Percentiles rank a stretch among this genome's conserved stretches.
These are phyloP conservation scores for Hypoxylon sp. DNA, from an alignment of 2,329 filamentous ascomycete genomes.

Conservation along the genomic window DNA sequence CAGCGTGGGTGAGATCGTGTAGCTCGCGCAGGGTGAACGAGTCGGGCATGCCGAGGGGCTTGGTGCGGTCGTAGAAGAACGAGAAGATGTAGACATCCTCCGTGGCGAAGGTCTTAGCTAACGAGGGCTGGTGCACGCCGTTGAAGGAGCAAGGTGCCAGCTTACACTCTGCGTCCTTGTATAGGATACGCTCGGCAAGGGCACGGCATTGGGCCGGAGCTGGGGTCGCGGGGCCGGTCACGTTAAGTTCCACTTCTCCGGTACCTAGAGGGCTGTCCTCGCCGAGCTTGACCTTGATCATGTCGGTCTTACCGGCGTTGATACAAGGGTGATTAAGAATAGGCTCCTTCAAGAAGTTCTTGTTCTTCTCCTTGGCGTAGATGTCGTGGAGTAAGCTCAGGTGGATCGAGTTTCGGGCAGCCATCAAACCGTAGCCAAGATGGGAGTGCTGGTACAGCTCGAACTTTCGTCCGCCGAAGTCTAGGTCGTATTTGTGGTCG, in stretches of 20 bases:
- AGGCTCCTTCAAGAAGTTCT: conserved; percentile 55
- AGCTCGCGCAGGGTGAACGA: conserved; percentile 94
- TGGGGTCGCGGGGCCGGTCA: conserved; percentile 83
- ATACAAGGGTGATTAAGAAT: conserved; percentile 72
- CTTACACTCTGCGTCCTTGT: conserved; percentile 85
- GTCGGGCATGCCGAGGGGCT: conserved; percentile 97
- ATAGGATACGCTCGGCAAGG: conserved; percentile 89
- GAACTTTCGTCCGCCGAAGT: conserved; percentile 91
- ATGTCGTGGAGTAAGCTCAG: conserved; percentile 79
- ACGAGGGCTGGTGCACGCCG: conserved; percentile 91
- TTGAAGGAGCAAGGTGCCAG: conserved; percentile 98
- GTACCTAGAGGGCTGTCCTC: conserved; percentile 75
- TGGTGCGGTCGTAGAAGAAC: conserved; percentile 97
- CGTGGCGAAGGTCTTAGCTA: conserved; percentile 89
- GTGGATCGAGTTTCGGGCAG: conserved; percentile 89
- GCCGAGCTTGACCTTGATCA: conserved; percentile 79
- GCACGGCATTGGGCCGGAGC: conserved; percentile 89
- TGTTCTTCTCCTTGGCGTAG: conserved; percentile 69
- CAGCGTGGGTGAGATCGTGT: conserved; percentile 84
- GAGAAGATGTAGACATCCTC: conserved; percentile 98
- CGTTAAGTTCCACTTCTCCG: conserved; percentile 77
- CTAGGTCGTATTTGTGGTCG: conserved; percentile 94
- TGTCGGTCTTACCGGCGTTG: conserved; percentile 79
- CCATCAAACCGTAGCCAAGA: conserved; percentile 96
- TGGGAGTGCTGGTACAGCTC: conserved; percentile 98